Base-by-base conservation (phyloP, 352 stramenopile genomes). In the Phytophthora nicotianae region DNA sequence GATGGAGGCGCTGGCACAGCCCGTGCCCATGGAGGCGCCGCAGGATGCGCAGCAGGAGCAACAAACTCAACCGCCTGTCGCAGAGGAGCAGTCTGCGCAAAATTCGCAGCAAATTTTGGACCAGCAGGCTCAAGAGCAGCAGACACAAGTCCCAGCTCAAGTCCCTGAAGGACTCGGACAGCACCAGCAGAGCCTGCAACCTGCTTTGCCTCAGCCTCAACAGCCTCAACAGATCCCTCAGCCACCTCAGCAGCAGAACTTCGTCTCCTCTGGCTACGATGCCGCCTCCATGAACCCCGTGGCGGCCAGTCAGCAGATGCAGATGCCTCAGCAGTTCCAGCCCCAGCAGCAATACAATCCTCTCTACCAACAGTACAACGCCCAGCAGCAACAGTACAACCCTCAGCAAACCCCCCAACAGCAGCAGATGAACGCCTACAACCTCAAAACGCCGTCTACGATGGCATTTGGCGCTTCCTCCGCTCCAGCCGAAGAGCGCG, bases 401-500 rank as follows among this genome's bases (percentile, higher is more conserved):
- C 50, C 42, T 16, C 52, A 66, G 48, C 52, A 59, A 4, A 38
- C 11, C 10, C 13, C 32, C 2, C 59, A 62, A 7, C 49, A 42
- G 13, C 65, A 66, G 50, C 23, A 38, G 17, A 41, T 61, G 54
- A 69, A 52, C 46, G 50, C 46, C n/a, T 79, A 70, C 54, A 63
- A n/a, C 17, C 50, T 57, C 17, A 67, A 70, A 21, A 24, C 63
- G 16, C 47, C 67, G 1, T 11, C 56, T 5, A n/a, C 63, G 3
- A 62, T 72, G 58, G n/a, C 58, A 5, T 77, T 73, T 20, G 58
- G 48, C 6, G 32, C 48, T 21, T 19, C 49, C 23, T 62, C 65
- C n/a, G 27, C 60, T 41, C 11, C 60, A 14, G 65, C 73, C 42
- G 65, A 74, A 21, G 65, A 88, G 45, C 75, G 76, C 40, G 81